Percentiles rank a stretch among this genome's conserved stretches.
Conservation (phyloP, 495 filamentous ascomycete species). For the Podospora pseudopauciseta region DNA sequence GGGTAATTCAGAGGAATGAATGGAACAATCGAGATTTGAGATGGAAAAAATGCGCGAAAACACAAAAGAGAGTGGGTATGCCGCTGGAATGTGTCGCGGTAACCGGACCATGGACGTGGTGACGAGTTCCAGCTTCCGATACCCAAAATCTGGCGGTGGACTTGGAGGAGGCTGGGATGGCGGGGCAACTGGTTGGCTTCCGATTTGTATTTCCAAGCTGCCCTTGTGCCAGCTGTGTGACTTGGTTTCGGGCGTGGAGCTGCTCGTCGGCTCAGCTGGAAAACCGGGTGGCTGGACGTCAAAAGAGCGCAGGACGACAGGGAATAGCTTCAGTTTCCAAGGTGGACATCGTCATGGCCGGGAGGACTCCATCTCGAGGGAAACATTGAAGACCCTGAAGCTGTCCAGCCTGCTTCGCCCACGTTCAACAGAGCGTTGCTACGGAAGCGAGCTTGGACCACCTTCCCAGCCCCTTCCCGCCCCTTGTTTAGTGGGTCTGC, state of each 20-base stretch:
- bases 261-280: not conserved
- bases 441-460: conserved; percentile 4
- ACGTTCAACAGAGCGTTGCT: conserved; percentile 1
- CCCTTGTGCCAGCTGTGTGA: not conserved
- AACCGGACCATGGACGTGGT: not conserved
- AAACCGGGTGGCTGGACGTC: not conserved
- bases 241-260: not conserved
- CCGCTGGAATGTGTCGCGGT: conserved; percentile 14
- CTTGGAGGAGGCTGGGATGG: conserved; percentile 8
- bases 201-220: not conserved
- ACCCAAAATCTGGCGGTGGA: conserved; percentile 7
- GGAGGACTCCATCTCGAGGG: not conserved
- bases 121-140: not conserved
- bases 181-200: conserved; percentile 9
- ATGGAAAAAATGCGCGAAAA: not conserved
- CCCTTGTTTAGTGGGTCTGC: not conserved
- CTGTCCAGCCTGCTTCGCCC: not conserved
- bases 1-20: not conserved
- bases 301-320: not conserved
- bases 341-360: not conserved
- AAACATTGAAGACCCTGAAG: not conserved
- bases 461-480: not conserved
- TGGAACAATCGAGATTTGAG: not conserved
- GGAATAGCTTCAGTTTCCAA: not conserved
- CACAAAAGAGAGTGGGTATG: not conserved